These are phyloP conservation scores for Boehmeria nivea DNA, from an alignment of 306 rosid species.

Conservation along the genomic window DNA sequence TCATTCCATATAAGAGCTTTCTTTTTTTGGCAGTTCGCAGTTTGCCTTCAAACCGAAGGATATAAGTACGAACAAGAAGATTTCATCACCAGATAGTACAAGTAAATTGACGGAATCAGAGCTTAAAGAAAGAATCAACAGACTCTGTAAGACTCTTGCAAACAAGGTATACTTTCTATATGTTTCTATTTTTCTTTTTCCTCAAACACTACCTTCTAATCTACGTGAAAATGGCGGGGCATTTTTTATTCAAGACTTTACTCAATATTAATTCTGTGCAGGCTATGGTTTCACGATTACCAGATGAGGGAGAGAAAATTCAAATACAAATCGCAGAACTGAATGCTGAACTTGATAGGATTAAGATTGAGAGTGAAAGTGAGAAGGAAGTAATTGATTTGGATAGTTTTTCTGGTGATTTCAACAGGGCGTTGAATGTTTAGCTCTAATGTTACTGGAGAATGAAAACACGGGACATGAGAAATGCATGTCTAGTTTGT, in stretches of 20 bases:
- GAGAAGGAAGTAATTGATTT: slow-evolving; percentile 40
- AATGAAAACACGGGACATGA: no score
- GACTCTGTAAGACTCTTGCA: slow-evolving; percentile 55
- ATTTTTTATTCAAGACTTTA: not conserved
- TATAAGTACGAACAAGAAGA: slow-evolving; percentile 37
- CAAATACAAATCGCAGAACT: slow-evolving; percentile 42
- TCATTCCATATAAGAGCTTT: slow-evolving; percentile 12
- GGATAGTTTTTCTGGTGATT: slow-evolving; percentile 45
- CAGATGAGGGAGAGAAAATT: slow-evolving; percentile 69
- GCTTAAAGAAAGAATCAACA: slow-evolving; percentile 52
- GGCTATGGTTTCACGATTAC: slow-evolving; percentile 65
- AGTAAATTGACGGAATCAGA: slow-evolving; percentile 53
- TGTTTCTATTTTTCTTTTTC: not conserved
- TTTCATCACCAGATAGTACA: slow-evolving; percentile 40
- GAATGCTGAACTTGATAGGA: slow-evolving; percentile 38
- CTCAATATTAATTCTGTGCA: no score
- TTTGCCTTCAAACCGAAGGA: slow-evolving; percentile 84
- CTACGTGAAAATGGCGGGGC: no score
- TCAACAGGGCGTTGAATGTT: slow-evolving; percentile 51
- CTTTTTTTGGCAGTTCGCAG: slow-evolving; percentile 44
- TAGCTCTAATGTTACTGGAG: no score
- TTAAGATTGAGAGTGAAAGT: slow-evolving; percentile 30
- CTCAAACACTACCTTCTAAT: no score
- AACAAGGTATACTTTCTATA: slow-evolving; percentile 45
- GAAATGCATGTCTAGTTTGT: no score